Percentiles rank a stretch among this genome's conserved stretches.
Conservation (phyloP, 257 asterid species). For the Handroanthus guayacan region DNA sequence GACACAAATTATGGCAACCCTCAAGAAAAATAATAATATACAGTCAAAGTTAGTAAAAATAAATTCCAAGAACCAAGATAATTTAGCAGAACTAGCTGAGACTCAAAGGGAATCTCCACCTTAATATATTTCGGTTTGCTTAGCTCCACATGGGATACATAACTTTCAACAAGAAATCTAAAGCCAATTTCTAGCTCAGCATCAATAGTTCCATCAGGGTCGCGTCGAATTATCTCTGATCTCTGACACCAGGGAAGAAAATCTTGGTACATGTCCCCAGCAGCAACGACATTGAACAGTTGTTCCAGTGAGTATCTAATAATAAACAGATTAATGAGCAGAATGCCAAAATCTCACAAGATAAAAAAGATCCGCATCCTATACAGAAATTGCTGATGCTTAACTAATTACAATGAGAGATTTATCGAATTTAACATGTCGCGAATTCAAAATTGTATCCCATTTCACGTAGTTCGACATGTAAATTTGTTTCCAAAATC, state of each 20-base stretch:
- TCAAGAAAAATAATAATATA: background rate
- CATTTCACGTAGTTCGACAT: background rate
- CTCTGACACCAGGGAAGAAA: conserved; percentile 98
- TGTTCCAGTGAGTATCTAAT: conserved; percentile 94
- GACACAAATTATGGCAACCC: background rate
- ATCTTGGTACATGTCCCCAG: conserved; percentile 93
- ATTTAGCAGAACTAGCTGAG: background rate
- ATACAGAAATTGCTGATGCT: background rate
- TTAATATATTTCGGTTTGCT: conserved; percentile 68
- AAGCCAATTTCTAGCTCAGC: conserved; percentile 97
- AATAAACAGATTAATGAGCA: conserved; percentile 35
- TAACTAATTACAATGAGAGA: background rate
- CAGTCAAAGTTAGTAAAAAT: background rate
- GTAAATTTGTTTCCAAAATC: background rate
- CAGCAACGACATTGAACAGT: conserved; percentile 95
- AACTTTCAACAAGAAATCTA: conserved; percentile 91
- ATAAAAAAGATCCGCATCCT: background rate
- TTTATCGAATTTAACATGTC: background rate
- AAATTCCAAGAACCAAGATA: background rate
- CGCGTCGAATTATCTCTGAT: conserved; percentile 68
- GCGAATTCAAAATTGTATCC: background rate
- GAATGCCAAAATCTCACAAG: background rate
- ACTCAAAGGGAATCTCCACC: conserved; percentile 49
- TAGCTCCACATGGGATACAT: conserved; percentile 81
- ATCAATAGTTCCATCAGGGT: conserved; percentile 88